phyloP scores from a whole-genome alignment of 2,329 filamentous ascomycete species.

The Ophiocordyceps australis region DNA sequence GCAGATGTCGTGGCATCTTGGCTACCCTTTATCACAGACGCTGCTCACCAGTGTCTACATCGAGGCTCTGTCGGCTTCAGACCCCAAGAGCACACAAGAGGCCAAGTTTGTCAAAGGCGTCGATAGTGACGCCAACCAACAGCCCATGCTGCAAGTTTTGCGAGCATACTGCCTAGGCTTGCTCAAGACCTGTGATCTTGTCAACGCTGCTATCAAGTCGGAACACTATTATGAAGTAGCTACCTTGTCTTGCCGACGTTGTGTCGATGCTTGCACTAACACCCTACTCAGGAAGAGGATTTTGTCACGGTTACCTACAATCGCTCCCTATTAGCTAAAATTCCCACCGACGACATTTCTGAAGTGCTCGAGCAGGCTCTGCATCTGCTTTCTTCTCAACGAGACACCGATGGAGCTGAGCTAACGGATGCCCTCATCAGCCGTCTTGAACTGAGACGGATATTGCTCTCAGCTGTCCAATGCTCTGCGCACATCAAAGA shows the following conservation, averaged over 20 bases:
- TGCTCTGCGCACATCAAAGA: slow-evolving; percentile 24
- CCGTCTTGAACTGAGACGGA: slow-evolving; percentile 48
- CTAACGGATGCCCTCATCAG: slow-evolving; percentile 37
- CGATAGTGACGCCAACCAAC: slow-evolving; percentile 10
- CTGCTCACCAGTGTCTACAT: slow-evolving; percentile 86
- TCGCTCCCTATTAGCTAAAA: slow-evolving; percentile 50
- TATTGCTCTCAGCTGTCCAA: slow-evolving; percentile 38
- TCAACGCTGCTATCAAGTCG: slow-evolving; percentile 58
- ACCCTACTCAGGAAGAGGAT: slow-evolving; percentile 76
- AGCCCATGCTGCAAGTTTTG: slow-evolving; percentile 44
- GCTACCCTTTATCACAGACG: slow-evolving; percentile 90
- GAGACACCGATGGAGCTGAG: slow-evolving; percentile 19
- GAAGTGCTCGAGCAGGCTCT: slow-evolving; percentile 34
- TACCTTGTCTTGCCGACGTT: neutral
- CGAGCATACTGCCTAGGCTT: slow-evolving; percentile 74
- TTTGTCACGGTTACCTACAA: slow-evolving; percentile 89
- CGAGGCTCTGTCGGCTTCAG: slow-evolving; percentile 60
- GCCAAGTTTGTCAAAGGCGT: slow-evolving; percentile 38
- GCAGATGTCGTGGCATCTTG: slow-evolving; percentile 89
- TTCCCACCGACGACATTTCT: slow-evolving; percentile 38
- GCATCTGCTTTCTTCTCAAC: slow-evolving; percentile 25
- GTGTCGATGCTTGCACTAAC: neutral
- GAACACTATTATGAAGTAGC: slow-evolving; percentile 79
- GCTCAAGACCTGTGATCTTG: slow-evolving; percentile 65
- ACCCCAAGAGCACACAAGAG: slow-evolving; percentile 43